Evolutionary conservation across 2,329 filamentous ascomycete species (phyloP), one percentile per base, ranked within the genome.

Genomic region (Trichophyton verrucosum): DNA sequence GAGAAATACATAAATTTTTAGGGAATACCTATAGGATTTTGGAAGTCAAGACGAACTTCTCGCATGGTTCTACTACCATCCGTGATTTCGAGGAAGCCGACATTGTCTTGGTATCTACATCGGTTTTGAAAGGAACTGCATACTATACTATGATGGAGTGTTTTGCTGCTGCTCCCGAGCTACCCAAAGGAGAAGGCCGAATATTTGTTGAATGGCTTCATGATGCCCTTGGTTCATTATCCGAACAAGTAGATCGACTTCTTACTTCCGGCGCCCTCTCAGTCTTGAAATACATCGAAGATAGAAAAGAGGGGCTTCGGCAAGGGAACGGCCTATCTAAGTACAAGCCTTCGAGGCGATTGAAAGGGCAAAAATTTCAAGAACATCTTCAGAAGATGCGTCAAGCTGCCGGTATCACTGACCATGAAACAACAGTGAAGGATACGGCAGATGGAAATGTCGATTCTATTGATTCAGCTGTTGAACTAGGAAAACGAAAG

Each of bases 31-130:
- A 77, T 65, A 72, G 71, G 1, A 70, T 85, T 2, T 53, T 83
- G 1, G 63, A 75, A 0, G 74, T 85, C 49, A 71, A 72, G 15
- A 73, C 63, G 0, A 64, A 72, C 3, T 58, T 55, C 1, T 68
- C 77, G 5, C 69, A 86, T 1, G 66, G 69, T n/a, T 69, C 68
- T 0, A 66, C 73, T 4, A 77, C 70, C 0, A 73, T 84, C 24
- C 60, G 71, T 1, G 68, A 79, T 7, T 72, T 86, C 3, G 65
- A 72, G 57, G 63, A 73, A 0, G 80, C 81, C 1, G 76, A 79
- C 55, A 80, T 86, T 47, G 73, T 87, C 30, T 71, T 87, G 22
- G 72, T 81, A 3, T 77, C 78, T n/a, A 81, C 78, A 70, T 70
- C 67, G 1, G 59, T 86, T 0, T 74, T 85, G 27, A 72, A 74